Evolutionary conservation across 2,329 filamentous ascomycete genomes (phyloP), one percentile per base, ranked within the genome.

Genomic region (Colletotrichum aenigma): DNA sequence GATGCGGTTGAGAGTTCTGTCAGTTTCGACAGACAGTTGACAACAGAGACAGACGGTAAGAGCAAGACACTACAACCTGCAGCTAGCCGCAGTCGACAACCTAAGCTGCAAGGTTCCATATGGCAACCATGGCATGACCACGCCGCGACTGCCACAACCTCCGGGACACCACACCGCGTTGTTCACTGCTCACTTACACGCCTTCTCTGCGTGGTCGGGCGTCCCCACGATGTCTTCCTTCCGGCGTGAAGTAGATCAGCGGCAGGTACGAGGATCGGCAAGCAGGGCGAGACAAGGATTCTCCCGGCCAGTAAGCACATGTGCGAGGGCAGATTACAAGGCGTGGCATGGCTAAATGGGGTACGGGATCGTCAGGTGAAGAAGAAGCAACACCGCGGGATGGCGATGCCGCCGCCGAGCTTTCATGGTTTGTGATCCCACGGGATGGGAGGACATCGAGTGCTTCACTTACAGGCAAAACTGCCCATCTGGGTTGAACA

Each of bases 71-170:
- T 24, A 61, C 34, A 64, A 30, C 34, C 70, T 73, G 58, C 43
- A 58, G 70, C 70, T 73, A 60, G 43, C 28, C 15, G 12, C 32
- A 52, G 58, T 58, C n/a, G 34, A 69, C 58, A 55, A 56, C 26
- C n/a, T 52, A n/a, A 52, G 43, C 43, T 65, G 38, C 64, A 26
- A 18, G 26, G 32, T 52, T 24, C 18, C 36, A 56, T 38, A 56
- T 56, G 64, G 66, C 66, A 61, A 24, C 48, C 58, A 66, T 73
- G 73, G 36, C 34, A 75, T n/a, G 72, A 64, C 66, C 68, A 72
- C 69, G 55, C 28, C 15, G 36, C 36, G 16, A 38, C 36, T 38
- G 36, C 36, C 36, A 38, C 36, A 38, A 38, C 28, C 16, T 69
- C 70, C 74, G 64, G 64, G 60, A 15, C 65, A 21, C 74, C 43